These are phyloP conservation scores for Geranium incanum DNA, from an alignment of 441 rosid genomes.

Conservation along the genomic window DNA sequence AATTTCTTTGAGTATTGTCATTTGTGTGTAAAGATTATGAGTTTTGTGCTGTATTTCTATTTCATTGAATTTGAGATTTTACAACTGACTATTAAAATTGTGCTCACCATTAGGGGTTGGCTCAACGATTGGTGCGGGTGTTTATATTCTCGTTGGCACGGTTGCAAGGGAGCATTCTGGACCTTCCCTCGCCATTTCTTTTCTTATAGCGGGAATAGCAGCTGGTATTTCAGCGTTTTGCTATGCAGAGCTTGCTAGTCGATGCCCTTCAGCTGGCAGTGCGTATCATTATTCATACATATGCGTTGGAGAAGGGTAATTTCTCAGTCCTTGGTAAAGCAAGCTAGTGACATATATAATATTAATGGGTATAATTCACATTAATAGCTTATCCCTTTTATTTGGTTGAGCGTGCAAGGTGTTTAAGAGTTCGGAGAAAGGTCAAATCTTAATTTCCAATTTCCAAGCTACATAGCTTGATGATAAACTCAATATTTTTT, in stretches of 20 bases:
- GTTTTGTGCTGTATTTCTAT: not conserved
- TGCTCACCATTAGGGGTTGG: constrained; percentile 57
- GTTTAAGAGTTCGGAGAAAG: not conserved
- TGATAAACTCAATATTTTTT: not conserved
- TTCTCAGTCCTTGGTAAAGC: not conserved
- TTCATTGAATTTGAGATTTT: not conserved
- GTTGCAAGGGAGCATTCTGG: constrained; percentile 98
- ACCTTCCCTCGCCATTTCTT: constrained; percentile 79
- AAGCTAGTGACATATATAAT: too few relatives aligned
- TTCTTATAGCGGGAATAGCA: constrained; percentile 87
- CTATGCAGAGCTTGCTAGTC: constrained; percentile 92
- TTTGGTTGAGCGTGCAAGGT: not conserved
- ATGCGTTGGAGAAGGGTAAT: constrained; percentile 91
- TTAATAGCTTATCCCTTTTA: not conserved
- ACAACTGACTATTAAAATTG: not conserved
- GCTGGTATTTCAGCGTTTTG: constrained; percentile 93
- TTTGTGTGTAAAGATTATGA: not conserved
- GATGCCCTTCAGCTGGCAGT: constrained; percentile 98
- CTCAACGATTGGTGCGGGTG: constrained; percentile 96
- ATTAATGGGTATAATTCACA: not conserved
- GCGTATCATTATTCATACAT: constrained; percentile 96
- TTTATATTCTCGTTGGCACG: constrained; percentile 92
- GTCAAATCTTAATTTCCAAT: not conserved
- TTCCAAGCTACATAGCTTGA: not conserved
- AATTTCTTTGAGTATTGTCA: not conserved